Evolutionary conservation across 2,329 filamentous ascomycete species (phyloP).

Genomic region (Stemphylium lycopersici): DNA sequence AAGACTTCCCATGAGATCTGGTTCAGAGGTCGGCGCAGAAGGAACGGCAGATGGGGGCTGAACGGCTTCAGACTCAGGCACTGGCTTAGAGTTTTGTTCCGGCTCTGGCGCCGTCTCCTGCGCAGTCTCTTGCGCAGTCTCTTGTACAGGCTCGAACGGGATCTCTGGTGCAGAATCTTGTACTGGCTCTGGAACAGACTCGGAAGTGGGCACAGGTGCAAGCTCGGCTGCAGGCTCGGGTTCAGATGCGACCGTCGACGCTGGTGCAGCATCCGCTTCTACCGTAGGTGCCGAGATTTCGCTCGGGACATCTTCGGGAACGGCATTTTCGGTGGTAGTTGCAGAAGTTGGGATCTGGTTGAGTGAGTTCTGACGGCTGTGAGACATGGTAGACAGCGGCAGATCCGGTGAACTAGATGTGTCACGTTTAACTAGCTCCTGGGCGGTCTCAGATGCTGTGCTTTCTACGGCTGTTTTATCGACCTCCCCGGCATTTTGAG

Average conservation of each 20-base stretch:
- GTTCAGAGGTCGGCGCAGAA: conserved; percentile 39
- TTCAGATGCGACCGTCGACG: background rate
- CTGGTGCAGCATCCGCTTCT: conserved; percentile 8
- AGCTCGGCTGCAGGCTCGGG: conserved; percentile 2
- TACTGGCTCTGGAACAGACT: conserved; percentile 5
- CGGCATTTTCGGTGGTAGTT: conserved; percentile 11
- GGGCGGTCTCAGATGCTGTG: conserved; percentile 6
- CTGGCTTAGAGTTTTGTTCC: background rate
- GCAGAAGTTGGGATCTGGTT: conserved; percentile 33
- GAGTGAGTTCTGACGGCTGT: conserved; percentile 48
- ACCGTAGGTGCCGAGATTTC: conserved; percentile 4
- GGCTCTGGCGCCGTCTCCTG: background rate
- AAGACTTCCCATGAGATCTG: conserved; percentile 56
- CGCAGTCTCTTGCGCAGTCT: background rate
- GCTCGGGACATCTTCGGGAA: conserved; percentile 10
- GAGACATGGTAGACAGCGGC: conserved; percentile 47
- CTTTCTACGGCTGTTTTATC: conserved; percentile 9
- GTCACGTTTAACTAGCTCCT: conserved; percentile 29
- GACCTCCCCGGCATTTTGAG: conserved; percentile 10
- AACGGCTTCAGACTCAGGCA: background rate
- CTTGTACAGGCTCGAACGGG: background rate
- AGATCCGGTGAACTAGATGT: conserved; percentile 52
- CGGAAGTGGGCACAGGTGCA: conserved; percentile 1
- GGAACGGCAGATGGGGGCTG: conserved; percentile 15
- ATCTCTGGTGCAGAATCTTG: background rate